Base-by-base conservation (phyloP, 139 green algal species). In the Chlorella sp. region DNA sequence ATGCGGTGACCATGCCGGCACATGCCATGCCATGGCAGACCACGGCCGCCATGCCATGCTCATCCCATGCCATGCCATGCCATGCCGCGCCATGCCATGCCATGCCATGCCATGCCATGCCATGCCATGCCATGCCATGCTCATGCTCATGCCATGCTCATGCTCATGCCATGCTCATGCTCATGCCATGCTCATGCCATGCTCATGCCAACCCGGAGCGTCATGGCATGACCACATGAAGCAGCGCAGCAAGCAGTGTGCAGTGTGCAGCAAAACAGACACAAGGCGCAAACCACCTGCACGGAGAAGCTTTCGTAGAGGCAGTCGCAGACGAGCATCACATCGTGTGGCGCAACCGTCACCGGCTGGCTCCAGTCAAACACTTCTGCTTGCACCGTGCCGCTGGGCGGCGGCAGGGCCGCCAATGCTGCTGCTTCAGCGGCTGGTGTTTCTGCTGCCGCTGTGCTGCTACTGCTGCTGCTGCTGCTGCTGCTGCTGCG, bases 251-350 rank as follows among this genome's bases (percentile, higher is more conserved):
- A 11, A 11, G 4, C 17, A 30, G 64, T 41, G 64, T 8, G 26
- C 30, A 72, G 30, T 4, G 40, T 26, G 32, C 3, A 30, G 26
- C 6, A 4, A 72, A 4, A 3, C 32, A 72, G 26, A 3, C 30
- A 13, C 34, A 46, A 44, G 34, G 34, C 14, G 36, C 14, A 4
- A 34, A 65, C 22, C 44, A 76, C 79, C 79, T 83, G 70, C 7
- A 94, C 89, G 4, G 81, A 87, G 65, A 86, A 88, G 9, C 62
- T 34, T 67, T 94, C 90, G 76, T 94, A 94, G 6, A 94, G 82
- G 56, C 93, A 91, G 80, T 94, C 92, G 87, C 89, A 92, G 0
- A 87, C 87, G 0, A 93, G 56, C 44, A 90, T 79, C 20, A 92
- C 75, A 36, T 82, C 79, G 34, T 76, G 64, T 5, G 32, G 64